A percentile compares a stretch with the other conserved stretches of the same genome.
Conservation (phyloP, 2,329 filamentous ascomycete genomes). For the Falciphora oryzae region DNA sequence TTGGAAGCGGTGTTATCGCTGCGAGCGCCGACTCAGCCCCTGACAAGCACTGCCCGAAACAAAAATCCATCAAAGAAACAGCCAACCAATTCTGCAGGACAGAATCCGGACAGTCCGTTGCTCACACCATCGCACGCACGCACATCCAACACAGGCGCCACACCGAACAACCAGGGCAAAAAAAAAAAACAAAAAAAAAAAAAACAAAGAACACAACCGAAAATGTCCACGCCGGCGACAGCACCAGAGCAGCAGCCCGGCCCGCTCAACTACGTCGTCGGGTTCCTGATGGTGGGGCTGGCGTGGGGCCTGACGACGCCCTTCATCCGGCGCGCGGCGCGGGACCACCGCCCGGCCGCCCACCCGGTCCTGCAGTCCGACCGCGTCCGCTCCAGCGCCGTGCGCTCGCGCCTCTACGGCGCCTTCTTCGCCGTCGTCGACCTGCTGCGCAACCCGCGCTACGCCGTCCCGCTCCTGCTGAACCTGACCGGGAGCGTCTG, state of each 20-base stretch:
- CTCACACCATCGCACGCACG: not conserved
- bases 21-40: not conserved
- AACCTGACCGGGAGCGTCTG: slow-evolving; percentile 92
- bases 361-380: slow-evolving; percentile 49
- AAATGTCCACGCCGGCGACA: slow-evolving; percentile 11
- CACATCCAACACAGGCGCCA: slow-evolving; percentile 6
- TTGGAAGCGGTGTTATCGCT: too few relatives aligned
- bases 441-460: slow-evolving; percentile 72
- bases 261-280: slow-evolving; percentile 75
- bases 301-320: slow-evolving; percentile 91
- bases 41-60: not conserved
- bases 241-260: slow-evolving; percentile 33
- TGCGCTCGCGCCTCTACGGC: slow-evolving; percentile 56
- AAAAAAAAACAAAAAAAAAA: not conserved
- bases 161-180: not conserved
- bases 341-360: slow-evolving; percentile 60
- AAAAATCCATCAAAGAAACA: not conserved
- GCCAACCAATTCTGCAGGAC: not conserved
- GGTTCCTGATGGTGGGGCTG: slow-evolving; percentile 84
- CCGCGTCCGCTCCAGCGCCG: slow-evolving; percentile 49
- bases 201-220: not conserved
- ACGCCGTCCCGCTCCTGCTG: slow-evolving; percentile 76
- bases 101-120: not conserved
- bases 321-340: slow-evolving; percentile 84
- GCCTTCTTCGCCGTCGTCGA: slow-evolving; percentile 72